Conservation (phyloP, 2,329 filamentous ascomycete genomes). For the Venturia asperata region DNA sequence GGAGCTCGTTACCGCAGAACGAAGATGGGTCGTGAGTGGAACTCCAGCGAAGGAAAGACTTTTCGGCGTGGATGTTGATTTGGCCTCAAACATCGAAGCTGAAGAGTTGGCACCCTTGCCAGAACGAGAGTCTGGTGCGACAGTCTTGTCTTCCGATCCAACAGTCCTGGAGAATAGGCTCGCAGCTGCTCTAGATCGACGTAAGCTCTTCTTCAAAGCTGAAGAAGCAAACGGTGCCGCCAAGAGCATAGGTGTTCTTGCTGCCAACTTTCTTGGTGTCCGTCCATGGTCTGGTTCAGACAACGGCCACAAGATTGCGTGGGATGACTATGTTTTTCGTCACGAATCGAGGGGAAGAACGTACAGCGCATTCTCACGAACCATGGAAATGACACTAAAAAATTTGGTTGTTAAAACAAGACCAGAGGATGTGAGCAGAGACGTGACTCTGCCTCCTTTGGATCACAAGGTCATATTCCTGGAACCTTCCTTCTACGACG, state of each 20-base stretch:
- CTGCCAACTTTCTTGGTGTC: constrained; percentile 62
- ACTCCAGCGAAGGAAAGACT: constrained; percentile 73
- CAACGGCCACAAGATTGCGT: constrained; percentile 57
- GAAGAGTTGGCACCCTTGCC: constrained; percentile 24
- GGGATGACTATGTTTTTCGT: constrained; percentile 62
- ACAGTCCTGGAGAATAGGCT: neutral
- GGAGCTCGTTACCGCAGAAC: constrained; percentile 52
- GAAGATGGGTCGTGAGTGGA: constrained; percentile 83
- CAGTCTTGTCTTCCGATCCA: neutral
- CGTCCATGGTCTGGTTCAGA: constrained; percentile 68
- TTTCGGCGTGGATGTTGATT: constrained; percentile 63
- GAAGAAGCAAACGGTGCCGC: constrained; percentile 37
- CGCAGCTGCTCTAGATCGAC: constrained; percentile 30
- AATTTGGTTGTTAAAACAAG: constrained; percentile 75
- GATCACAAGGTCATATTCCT: constrained; percentile 65
- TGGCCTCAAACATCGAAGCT: constrained; percentile 35
- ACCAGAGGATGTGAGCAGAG: constrained; percentile 58
- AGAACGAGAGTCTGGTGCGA: constrained; percentile 23
- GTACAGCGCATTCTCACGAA: constrained; percentile 48
- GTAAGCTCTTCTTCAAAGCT: constrained; percentile 34
- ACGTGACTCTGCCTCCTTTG: constrained; percentile 63
- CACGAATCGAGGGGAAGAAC: constrained; percentile 47
- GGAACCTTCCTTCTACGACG: constrained; percentile 78
- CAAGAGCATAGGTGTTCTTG: constrained; percentile 60
- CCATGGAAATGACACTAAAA: constrained; percentile 63